Percentiles rank a stretch among this genome's conserved stretches.
phyloP scores from a whole-genome alignment of 2,329 filamentous ascomycete genomes.

The Ophiostoma himal-ulmi region DNA sequence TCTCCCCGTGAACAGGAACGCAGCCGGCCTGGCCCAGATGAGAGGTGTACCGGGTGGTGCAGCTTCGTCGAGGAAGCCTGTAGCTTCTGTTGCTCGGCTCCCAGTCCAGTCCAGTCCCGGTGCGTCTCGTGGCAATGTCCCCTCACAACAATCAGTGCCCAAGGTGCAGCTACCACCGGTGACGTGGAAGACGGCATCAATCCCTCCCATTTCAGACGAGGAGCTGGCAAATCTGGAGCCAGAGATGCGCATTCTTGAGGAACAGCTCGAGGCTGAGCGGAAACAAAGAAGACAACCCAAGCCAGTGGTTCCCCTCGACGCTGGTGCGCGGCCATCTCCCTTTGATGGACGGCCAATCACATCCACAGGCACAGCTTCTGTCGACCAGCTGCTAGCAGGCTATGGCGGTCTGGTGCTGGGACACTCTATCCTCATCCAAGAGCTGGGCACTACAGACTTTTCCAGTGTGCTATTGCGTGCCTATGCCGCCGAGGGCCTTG shows the following conservation, averaged over 20 bases:
- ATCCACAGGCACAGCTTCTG: constrained; percentile 80
- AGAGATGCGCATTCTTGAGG: constrained; percentile 21
- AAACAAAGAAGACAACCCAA: background rate
- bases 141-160: background rate
- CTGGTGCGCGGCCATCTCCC: constrained; percentile 71
- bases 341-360: constrained; percentile 82
- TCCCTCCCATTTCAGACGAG: constrained; percentile 13
- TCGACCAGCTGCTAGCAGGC: constrained; percentile 79
- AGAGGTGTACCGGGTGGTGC: background rate
- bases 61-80: background rate
- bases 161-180: constrained; percentile 6
- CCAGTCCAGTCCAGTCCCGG: background rate
- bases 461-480: constrained; percentile 76
- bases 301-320: constrained; percentile 31
- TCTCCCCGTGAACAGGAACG: background rate
- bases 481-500: constrained; percentile 86
- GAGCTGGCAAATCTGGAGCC: constrained; percentile 18
- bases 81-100: background rate
- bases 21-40: constrained; percentile 8
- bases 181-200: constrained; percentile 19
- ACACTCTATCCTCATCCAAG: constrained; percentile 72
- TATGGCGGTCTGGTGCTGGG: constrained; percentile 82
- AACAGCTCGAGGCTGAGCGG: constrained; percentile 17
- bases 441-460: constrained; percentile 92
- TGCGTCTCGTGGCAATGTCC: background rate